Evolutionary conservation across 768 basidiomycete genomes (phyloP), one percentile per base, ranked within the genome.

Genomic region (Piloderma croceum): DNA sequence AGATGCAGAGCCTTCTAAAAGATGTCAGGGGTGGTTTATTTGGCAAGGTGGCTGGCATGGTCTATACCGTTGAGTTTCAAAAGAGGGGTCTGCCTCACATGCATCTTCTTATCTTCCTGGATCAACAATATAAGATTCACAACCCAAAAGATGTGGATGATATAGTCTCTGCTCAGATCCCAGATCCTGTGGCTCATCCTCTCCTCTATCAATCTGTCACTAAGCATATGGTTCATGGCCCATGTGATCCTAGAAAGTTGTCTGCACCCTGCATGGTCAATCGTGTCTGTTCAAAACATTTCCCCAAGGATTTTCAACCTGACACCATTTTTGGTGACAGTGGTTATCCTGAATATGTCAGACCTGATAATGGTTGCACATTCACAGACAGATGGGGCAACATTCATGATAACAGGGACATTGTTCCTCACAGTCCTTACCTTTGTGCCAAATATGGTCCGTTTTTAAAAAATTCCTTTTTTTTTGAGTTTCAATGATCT

Each of bases 11-110:
- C 0, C 36, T 72, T 2, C 17, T 73, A 0, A 41, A 64, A 2
- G 56, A 60, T 18, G 62, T 79, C 6, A 53, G 57, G 10, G 19
- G 63, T 31, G 63, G 64, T 6, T 54, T 70, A 31, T 65, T 74
- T 58, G 76, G 76, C 0, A 7, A 42, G 1, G 42, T 56, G 5
- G 65, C 64, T 24, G 76, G 69, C 4, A 54, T 63, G 41, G 67
- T 79, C 0, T 73, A 74, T 41, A 68, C 65, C 7, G 75, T 77
- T 37, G 73, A 81, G 44, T 79, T 77, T 48, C 77, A 79, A 49
- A 79, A 79, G 43, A 52, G 69, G 0, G 72, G 74, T 0, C 65
- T 80, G 1, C 76, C 76, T 19, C 75, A 79, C 45, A 67, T 70
- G 48, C 78, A 81, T 50, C 45, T 70, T 7, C 48, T 79, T 1